Evolutionary conservation across 352 stramenopile species (phyloP).

Genomic region (Pythium aquatile): DNA sequence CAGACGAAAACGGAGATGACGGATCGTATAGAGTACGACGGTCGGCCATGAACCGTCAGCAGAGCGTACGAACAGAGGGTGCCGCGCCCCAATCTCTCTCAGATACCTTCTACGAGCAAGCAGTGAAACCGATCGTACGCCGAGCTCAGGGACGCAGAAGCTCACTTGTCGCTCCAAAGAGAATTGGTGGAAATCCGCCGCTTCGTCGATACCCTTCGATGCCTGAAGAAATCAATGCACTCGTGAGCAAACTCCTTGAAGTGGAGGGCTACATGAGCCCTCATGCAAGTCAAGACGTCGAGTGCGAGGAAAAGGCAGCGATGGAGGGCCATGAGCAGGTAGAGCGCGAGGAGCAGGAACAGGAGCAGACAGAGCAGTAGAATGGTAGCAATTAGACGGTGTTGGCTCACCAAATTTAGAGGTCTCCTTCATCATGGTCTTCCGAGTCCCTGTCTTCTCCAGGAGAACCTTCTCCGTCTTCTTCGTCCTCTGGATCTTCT

Average conservation of each 20-base stretch:
- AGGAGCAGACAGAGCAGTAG: neutral
- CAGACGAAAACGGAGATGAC: neutral
- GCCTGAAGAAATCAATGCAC: conserved; percentile 37
- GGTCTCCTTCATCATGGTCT: conserved; percentile 30
- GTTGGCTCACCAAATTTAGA: conserved; percentile 12
- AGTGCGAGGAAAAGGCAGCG: neutral
- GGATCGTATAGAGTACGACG: neutral
- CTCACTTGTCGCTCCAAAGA: conserved; percentile 11
- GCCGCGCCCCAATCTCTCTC: neutral
- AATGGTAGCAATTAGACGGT: neutral
- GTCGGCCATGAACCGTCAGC: neutral
- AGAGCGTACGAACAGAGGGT: neutral
- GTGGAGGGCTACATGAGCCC: conserved; percentile 43
- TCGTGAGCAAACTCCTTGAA: conserved; percentile 53
- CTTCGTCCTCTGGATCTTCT: conserved; percentile 47
- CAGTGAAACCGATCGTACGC: conserved; percentile 5
- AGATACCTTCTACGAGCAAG: neutral
- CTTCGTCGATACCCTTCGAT: conserved; percentile 37
- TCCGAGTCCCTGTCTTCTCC: conserved; percentile 21
- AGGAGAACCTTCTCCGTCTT: conserved; percentile 20
- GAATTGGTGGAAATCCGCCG: conserved; percentile 3
- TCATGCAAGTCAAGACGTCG: neutral
- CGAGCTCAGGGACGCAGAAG: conserved; percentile 5
- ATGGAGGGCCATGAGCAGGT: neutral
- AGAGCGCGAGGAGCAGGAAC: neutral